Conservation (phyloP, 306 rosid species). For the Ochetophila trinervis region DNA sequence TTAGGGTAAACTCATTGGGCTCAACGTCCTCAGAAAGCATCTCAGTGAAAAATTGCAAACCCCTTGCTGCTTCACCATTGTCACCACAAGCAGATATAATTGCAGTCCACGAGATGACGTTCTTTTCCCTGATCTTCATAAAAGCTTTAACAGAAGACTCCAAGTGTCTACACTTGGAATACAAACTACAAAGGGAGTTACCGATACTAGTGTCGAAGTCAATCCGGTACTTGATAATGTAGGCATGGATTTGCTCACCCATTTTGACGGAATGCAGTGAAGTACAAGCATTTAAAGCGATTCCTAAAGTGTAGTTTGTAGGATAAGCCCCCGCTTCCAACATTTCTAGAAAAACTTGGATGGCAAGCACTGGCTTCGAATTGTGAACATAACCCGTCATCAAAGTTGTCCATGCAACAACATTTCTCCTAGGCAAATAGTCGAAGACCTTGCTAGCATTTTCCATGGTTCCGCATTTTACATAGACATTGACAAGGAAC, state of each 20-base stretch:
- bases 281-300: constrained; percentile 60
- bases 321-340: constrained; percentile 67
- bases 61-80: constrained; percentile 53
- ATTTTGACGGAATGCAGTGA: constrained; percentile 40
- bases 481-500: constrained; percentile 57
- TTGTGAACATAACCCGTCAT: constrained; percentile 64
- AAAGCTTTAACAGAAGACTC: constrained; percentile 54
- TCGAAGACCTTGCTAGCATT: constrained; percentile 57
- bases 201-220: constrained; percentile 74
- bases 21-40: constrained; percentile 54
- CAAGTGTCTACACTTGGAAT: constrained; percentile 60
- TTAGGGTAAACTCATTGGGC: constrained; percentile 78
- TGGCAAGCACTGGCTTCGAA: constrained; percentile 46
- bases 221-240: constrained; percentile 53
- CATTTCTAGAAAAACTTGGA: constrained; percentile 63
- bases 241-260: constrained; percentile 80
- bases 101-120: constrained; percentile 86
- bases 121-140: constrained; percentile 48
- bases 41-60: constrained; percentile 50
- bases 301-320: constrained; percentile 59
- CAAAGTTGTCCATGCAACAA: constrained; percentile 65
- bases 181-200: constrained; percentile 78
- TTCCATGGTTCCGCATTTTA: constrained; percentile 63
- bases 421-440: constrained; percentile 50
- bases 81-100: constrained; percentile 70